Evolutionary conservation across 331 rosid genomes (phyloP).

Genomic region (Pyracantha coccinea): DNA sequence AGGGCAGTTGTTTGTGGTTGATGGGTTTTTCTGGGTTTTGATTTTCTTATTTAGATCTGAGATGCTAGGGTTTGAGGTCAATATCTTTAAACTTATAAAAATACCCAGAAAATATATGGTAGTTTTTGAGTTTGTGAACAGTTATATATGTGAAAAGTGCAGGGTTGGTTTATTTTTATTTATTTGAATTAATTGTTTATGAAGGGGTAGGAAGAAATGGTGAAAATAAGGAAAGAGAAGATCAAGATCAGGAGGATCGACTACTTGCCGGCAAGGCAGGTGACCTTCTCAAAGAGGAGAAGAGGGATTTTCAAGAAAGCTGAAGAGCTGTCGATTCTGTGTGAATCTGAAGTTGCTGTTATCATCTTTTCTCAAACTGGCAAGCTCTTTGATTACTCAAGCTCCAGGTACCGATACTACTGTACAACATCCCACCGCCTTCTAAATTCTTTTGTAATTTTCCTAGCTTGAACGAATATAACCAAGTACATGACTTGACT

Average conservation of each 20-base stretch:
- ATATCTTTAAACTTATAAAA: not conserved
- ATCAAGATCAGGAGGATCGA: conserved; percentile 57
- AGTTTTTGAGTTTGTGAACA: not conserved
- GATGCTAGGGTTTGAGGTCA: not conserved
- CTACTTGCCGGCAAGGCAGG: conserved; percentile 38
- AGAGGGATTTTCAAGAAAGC: conserved; percentile 55
- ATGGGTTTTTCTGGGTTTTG: not conserved
- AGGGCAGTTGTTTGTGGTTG: not conserved
- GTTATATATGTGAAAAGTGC: not conserved
- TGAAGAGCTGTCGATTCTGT: conserved; percentile 52
- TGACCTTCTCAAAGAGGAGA: too few species aligned
- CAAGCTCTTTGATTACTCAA: conserved; percentile 45
- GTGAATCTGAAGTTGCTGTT: conserved; percentile 50
- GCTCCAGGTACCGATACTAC: conserved; percentile 35
- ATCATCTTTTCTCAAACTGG: conserved; percentile 64
- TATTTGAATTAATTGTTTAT: not conserved
- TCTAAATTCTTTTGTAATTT: not conserved
- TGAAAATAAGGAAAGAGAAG: conserved; percentile 39
- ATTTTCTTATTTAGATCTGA: not conserved
- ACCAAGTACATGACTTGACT: not conserved
- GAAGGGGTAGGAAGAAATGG: not conserved
- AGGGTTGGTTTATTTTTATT: not conserved
- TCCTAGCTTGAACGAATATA: not conserved
- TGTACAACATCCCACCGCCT: not conserved
- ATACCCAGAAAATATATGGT: not conserved